Base-by-base conservation (phyloP, 2,329 filamentous ascomycete genomes). In the Talaromyces verruculosus region DNA sequence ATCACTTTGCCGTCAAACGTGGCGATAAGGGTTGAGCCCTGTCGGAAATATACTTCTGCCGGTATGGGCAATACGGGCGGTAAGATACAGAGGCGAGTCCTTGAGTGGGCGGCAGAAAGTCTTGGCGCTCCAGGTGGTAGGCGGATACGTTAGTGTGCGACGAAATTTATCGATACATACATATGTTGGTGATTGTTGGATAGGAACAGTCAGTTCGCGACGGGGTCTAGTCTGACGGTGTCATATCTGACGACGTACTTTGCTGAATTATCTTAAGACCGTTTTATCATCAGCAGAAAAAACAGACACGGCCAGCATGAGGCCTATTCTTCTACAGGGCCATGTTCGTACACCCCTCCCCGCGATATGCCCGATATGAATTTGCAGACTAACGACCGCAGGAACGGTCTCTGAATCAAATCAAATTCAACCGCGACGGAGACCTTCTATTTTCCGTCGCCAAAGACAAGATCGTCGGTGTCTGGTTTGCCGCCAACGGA, bases 381-480 rank as follows among this genome's bases (percentile, higher is more conserved):
- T 51, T 30, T 51, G 45, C 53, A 60, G 37, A 61, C 67, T 65
- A 57, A 63, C 43, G 47, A 71, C 67, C 67, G 62, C 72, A 89
- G 87, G 93, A 96, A 86, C 91, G 93, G 84, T 92, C 93, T 82
- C 87, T 97, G 82, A 97, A 92, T 78, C 93, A 97, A 82, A 94
- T 97, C 81, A 92, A 89, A 89, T 97, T 92, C 84, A 96, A 93
- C 83, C 88, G 88, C 81, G 95, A 99, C 83, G 95, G 95, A 82
- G 95, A 99, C 79, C 87, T 98, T 72, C 89, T 98, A 78, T 97
- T 98, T 85, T 97, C 93, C 70, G 91, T 93, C 68, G 88, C 92
- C 73, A 98, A 98, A 84, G 94, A 98, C 82, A 94, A 97, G 83
- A 88, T 96, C 77, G 92, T 97, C 76, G 97, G 94, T 85, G 94